A percentile compares a stretch with the other conserved stretches of the same genome.
These are phyloP conservation scores for Bipolaris victoriae DNA, from an alignment of 2,329 filamentous ascomycete genomes.

Conservation along the genomic window DNA sequence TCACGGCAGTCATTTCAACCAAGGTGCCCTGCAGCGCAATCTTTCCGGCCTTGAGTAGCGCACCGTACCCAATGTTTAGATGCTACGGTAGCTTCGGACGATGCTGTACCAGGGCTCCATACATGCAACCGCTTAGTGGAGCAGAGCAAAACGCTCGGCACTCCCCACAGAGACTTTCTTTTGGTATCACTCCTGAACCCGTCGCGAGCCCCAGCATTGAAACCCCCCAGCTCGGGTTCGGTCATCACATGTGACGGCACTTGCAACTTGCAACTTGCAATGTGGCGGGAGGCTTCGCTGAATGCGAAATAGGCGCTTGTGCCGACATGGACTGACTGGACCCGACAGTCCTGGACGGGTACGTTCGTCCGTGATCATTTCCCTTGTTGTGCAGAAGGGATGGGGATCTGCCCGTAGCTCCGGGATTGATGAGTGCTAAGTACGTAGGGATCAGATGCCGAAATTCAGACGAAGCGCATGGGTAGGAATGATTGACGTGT, in stretches of 20 bases:
- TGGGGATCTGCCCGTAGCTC: constrained; percentile 19
- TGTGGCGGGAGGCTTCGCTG: constrained; percentile 10
- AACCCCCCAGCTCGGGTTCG: constrained; percentile 2
- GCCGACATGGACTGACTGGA: constrained; percentile 10
- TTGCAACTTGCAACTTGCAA: constrained; percentile 14
- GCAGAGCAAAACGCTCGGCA: not conserved
- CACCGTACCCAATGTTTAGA: constrained; percentile 24
- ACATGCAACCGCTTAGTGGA: constrained; percentile 2
- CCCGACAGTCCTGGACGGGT: constrained; percentile 6
- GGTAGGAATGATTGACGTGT: constrained; percentile 20
- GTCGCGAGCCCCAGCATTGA: constrained; percentile 5
- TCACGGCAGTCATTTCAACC: not conserved
- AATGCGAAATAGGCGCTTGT: constrained; percentile 15
- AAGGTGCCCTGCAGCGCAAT: constrained; percentile 2
- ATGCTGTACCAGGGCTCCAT: constrained; percentile 21
- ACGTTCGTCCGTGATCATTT: constrained; percentile 13
- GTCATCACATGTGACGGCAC: constrained; percentile 10
- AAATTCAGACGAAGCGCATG: constrained; percentile 25
- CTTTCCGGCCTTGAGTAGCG: constrained; percentile 16
- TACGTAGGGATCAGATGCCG: constrained; percentile 21
- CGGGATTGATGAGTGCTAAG: constrained; percentile 20
- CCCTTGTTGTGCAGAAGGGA: constrained; percentile 5
- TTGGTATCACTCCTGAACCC: not conserved
- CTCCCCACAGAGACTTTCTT: constrained; percentile 8
- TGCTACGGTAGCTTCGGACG: constrained; percentile 33